Evolutionary conservation across 2,329 filamentous ascomycete genomes (phyloP).

Genomic region (Paecilomyces dactylethromorphus): DNA sequence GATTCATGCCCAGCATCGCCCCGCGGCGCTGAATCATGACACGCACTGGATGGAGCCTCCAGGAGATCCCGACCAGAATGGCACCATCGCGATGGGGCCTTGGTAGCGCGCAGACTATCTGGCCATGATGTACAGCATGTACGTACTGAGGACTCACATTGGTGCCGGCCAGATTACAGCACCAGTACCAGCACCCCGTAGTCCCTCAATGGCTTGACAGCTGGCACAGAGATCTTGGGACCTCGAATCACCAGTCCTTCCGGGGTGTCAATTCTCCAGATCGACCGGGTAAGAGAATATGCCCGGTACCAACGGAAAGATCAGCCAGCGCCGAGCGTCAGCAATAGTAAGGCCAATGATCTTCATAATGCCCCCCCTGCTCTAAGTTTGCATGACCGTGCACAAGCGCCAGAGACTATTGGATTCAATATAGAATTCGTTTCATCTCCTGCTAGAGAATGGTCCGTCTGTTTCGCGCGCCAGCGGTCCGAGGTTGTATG

Average conservation of each 20-base stretch:
- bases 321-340: too few relatives aligned
- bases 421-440: too few relatives aligned
- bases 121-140: neutral
- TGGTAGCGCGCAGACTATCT: neutral
- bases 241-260: neutral
- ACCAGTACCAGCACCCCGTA: neutral
- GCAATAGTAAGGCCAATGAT: too few relatives aligned
- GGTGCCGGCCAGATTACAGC: neutral
- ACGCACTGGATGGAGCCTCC: neutral
- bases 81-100: too few relatives aligned
- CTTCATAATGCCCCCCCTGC: too few relatives aligned
- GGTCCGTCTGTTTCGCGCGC: too few relatives aligned
- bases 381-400: too few relatives aligned
- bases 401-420: too few relatives aligned
- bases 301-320: too few relatives aligned
- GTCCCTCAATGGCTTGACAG: neutral
- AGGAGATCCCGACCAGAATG: neutral
- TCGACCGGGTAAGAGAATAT: neutral
- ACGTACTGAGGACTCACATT: neutral
- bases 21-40: neutral
- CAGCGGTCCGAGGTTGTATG: too few relatives aligned
- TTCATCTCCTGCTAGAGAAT: too few relatives aligned
- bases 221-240: neutral
- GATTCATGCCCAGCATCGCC: neutral
- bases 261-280: neutral